phyloP scores from a whole-genome alignment of 1,284 basidiomycete species.

The Melampsora abietis-canadensis region DNA sequence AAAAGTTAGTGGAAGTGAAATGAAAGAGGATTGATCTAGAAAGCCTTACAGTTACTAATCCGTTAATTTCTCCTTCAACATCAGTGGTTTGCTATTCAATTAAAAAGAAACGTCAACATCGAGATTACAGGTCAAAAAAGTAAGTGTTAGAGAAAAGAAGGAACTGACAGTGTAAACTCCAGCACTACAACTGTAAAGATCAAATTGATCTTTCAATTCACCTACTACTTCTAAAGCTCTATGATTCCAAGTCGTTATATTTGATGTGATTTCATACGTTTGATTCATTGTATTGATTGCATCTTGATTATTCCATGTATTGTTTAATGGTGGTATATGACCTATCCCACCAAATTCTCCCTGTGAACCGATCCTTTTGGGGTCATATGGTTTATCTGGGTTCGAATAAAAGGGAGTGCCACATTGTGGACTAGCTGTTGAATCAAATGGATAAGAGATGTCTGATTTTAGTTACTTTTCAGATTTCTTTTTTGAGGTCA shows the following conservation, averaged over 20 bases:
- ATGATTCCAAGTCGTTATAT: slow-evolving; percentile 36
- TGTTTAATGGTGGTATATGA: slow-evolving; percentile 12
- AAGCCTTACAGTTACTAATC: slow-evolving; percentile 26
- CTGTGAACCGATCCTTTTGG: slow-evolving; percentile 18
- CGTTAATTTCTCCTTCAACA: slow-evolving; percentile 37
- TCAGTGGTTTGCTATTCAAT: slow-evolving; percentile 36
- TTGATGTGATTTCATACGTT: slow-evolving; percentile 32
- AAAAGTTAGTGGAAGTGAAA: background rate
- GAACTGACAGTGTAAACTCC: slow-evolving; percentile 32
- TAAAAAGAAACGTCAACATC: background rate
- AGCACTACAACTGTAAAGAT: slow-evolving; percentile 33
- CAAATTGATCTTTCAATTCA: slow-evolving; percentile 18
- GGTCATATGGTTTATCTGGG: slow-evolving; percentile 17
- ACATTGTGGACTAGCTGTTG: slow-evolving; percentile 32
- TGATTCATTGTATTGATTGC: slow-evolving; percentile 20
- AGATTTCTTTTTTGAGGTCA: background rate
- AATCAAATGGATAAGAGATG: background rate
- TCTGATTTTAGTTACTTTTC: background rate
- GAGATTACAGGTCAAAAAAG: background rate
- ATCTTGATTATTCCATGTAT: slow-evolving; percentile 26
- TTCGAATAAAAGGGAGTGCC: slow-evolving; percentile 27
- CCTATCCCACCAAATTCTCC: slow-evolving; percentile 42
- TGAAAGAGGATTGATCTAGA: background rate
- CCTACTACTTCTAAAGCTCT: slow-evolving; percentile 14
- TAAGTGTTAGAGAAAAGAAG: background rate